phyloP scores from a whole-genome alignment of 73 alveolate species.

The Tetrahymena borealis region DNA sequence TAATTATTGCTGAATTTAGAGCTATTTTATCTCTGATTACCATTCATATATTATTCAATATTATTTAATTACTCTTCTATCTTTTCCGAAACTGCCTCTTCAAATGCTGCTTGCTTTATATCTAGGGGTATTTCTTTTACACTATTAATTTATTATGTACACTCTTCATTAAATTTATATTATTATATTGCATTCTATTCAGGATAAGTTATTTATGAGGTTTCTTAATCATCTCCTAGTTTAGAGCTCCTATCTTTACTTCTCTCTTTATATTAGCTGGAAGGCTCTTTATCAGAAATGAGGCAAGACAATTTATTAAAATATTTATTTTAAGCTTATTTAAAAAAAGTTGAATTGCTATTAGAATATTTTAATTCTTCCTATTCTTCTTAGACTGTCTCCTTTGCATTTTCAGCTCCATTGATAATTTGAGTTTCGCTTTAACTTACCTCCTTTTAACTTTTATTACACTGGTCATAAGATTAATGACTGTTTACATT shows the following conservation, averaged over 20 bases:
- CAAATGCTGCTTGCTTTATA: background rate
- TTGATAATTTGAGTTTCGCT: too few relatives aligned
- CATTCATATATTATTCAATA: background rate
- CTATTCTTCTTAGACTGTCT: background rate
- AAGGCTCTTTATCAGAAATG: background rate
- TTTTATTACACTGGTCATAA: background rate
- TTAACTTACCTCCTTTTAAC: too few relatives aligned
- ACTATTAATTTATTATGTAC: background rate
- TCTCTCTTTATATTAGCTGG: background rate
- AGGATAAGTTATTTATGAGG: background rate
- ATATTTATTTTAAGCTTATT: background rate
- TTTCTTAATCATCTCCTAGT: background rate
- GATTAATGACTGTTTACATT: background rate
- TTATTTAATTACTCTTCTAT: background rate
- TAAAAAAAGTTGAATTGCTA: background rate
- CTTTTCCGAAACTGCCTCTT: background rate
- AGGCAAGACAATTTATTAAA: background rate
- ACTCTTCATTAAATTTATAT: background rate
- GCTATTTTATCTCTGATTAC: too few relatives aligned
- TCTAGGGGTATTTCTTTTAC: background rate
- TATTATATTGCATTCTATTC: background rate
- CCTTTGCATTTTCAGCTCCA: too few relatives aligned
- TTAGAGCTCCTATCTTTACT: background rate
- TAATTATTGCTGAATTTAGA: too few relatives aligned
- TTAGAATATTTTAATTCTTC: background rate